A percentile compares a stretch with the other conserved stretches of the same genome.
phyloP scores from a whole-genome alignment of 345 rosid species.

The Eucalyptus albens region DNA sequence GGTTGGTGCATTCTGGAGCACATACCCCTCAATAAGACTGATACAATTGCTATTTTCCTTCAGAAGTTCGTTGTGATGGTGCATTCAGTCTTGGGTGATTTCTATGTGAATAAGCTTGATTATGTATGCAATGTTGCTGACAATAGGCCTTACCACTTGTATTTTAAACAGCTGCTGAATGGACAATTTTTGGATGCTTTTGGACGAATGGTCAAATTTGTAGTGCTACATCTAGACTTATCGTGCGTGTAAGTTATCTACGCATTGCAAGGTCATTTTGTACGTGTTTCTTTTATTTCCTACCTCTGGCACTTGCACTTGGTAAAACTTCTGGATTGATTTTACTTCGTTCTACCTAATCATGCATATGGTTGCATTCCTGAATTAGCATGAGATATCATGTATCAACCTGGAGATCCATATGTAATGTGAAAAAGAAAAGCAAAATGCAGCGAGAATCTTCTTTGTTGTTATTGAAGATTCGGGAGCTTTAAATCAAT shows the following conservation, averaged over 20 bases:
- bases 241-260: slow-evolving; percentile 64
- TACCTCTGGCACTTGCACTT: not conserved
- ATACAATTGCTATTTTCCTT: not conserved
- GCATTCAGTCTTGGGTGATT: not conserved
- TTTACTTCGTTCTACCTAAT: not conserved
- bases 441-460: not conserved
- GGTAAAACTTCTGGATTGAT: not conserved
- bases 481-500: not conserved
- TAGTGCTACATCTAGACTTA: slow-evolving; percentile 94
- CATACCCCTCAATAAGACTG: too few relatives aligned
- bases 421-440: not conserved
- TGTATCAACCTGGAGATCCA: not conserved
- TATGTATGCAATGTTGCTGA: not conserved
- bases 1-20: not conserved
- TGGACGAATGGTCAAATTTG: slow-evolving; percentile 98
- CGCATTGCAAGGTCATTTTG: not conserved
- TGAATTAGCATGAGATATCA: not conserved
- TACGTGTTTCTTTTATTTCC: not conserved
- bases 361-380: not conserved
- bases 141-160: not conserved
- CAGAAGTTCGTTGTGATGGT: not conserved
- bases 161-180: slow-evolving; percentile 62
- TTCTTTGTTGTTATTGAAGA: not conserved
- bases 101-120: not conserved
- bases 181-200: slow-evolving; percentile 87